These are phyloP conservation scores for Aurifilum marmelostoma DNA, from an alignment of 2,329 filamentous ascomycete genomes.

Conservation along the genomic window DNA sequence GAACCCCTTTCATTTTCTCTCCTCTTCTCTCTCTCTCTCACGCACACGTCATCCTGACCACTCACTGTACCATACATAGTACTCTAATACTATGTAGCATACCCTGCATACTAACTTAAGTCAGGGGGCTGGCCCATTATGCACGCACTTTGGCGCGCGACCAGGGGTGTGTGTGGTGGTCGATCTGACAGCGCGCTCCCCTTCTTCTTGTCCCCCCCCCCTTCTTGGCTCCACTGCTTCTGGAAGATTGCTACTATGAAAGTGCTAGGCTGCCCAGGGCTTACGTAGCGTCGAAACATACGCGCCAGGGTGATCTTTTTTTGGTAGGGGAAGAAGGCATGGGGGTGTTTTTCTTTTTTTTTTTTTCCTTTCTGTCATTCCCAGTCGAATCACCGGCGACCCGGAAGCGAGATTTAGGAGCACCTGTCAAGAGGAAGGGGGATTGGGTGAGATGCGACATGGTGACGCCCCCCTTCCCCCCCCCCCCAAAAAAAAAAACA, in stretches of 20 bases:
- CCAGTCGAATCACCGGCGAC: constrained; percentile 3
- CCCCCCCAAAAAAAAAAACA: neutral
- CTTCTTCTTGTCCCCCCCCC: neutral
- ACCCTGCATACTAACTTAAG: neutral
- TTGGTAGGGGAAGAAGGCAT: too few relatives aligned
- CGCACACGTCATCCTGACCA: too few relatives aligned
- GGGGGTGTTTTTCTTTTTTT: neutral
- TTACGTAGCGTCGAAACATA: constrained; percentile 7
- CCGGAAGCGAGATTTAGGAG: constrained; percentile 9
- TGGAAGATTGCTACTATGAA: constrained; percentile 5
- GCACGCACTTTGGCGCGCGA: constrained; percentile 4
- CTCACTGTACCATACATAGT: neutral
- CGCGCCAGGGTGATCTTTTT: neutral
- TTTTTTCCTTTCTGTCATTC: too few relatives aligned
- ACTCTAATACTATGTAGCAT: neutral
- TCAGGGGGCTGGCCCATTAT: constrained; percentile 2
- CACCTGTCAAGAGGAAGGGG: constrained; percentile 4
- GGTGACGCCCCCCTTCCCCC: neutral
- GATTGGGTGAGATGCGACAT: neutral
- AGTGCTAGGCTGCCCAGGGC: constrained; percentile 1
- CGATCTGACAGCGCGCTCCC: neutral
- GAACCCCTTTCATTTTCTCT: neutral
- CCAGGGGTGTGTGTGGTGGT: neutral
- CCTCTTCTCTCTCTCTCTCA: neutral
- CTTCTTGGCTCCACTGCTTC: constrained; percentile 1